These are phyloP conservation scores for Penicillium simplicissimum DNA, from an alignment of 495 filamentous ascomycete genomes.

Conservation along the genomic window DNA sequence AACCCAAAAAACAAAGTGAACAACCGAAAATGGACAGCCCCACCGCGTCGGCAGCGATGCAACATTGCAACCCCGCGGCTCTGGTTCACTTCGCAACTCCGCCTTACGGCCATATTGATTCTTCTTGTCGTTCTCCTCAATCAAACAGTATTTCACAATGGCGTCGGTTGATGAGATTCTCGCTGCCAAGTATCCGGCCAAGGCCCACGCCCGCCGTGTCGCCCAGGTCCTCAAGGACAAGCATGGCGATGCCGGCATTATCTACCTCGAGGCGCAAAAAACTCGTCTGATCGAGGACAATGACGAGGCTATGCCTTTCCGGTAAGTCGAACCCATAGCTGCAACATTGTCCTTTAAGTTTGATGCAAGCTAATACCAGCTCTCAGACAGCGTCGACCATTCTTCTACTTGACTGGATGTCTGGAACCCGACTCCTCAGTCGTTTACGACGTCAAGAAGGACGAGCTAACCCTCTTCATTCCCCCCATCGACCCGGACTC, in stretches of 20 bases:
- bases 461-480: slow-evolving; percentile 84
- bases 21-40: background rate
- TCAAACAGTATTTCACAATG: slow-evolving; percentile 26
- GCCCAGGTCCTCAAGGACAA: slow-evolving; percentile 62
- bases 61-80: background rate
- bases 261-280: slow-evolving; percentile 87
- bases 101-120: background rate
- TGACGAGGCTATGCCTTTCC: slow-evolving; percentile 74
- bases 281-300: slow-evolving; percentile 79
- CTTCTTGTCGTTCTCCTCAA: background rate
- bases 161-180: slow-evolving; percentile 48
- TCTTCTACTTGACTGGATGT: slow-evolving; percentile 95
- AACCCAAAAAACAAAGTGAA: background rate
- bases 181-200: slow-evolving; percentile 89
- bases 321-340: slow-evolving; percentile 45
- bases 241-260: slow-evolving; percentile 37
- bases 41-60: background rate
- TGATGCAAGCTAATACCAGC: slow-evolving; percentile 15
- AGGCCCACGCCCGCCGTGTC: slow-evolving; percentile 82
- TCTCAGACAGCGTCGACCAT: slow-evolving; percentile 74
- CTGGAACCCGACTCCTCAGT: slow-evolving; percentile 77
- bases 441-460: slow-evolving; percentile 72
- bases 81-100: background rate
- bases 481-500: slow-evolving; percentile 83
- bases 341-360: background rate